Evolutionary conservation across 1,284 basidiomycete species (phyloP).

Genomic region (Omphalotus olearius): DNA sequence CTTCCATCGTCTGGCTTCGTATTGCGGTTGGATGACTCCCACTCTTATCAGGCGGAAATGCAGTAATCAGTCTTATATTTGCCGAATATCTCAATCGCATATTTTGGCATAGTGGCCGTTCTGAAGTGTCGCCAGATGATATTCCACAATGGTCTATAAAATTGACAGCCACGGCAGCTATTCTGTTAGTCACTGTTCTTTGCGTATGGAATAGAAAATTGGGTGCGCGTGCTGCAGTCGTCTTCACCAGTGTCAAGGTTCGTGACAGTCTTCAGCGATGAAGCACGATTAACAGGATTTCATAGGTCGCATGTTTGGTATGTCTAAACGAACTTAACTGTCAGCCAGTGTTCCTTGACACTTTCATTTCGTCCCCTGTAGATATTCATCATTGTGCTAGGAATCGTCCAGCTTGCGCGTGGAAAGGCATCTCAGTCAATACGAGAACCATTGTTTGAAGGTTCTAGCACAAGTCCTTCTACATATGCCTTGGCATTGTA

Average conservation of each 20-base stretch:
- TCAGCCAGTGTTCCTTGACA: background rate
- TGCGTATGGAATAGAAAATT: slow-evolving; percentile 79
- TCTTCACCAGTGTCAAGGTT: slow-evolving; percentile 87
- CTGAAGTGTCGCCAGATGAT: slow-evolving; percentile 66
- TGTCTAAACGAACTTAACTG: background rate
- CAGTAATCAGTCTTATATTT: slow-evolving; percentile 70
- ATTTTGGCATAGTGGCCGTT: slow-evolving; percentile 61
- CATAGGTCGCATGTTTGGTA: slow-evolving; percentile 11
- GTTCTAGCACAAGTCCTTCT: slow-evolving; percentile 75
- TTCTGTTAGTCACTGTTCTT: slow-evolving; percentile 68
- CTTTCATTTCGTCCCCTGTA: background rate
- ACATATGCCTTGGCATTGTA: slow-evolving; percentile 92
- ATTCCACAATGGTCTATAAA: slow-evolving; percentile 95
- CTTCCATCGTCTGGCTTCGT: slow-evolving; percentile 14
- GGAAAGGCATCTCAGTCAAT: slow-evolving; percentile 67
- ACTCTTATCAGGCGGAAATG: slow-evolving; percentile 46
- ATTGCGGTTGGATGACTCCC: background rate
- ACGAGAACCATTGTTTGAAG: slow-evolving; percentile 63
- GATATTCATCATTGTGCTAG: slow-evolving; percentile 59
- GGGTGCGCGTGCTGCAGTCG: slow-evolving; percentile 79
- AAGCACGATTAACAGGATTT: background rate
- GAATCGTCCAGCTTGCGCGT: slow-evolving; percentile 67
- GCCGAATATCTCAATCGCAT: slow-evolving; percentile 86
- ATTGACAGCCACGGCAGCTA: slow-evolving; percentile 74
- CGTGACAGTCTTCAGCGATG: slow-evolving; percentile 12